Base-by-base conservation (phyloP, 192 early-diverging fungal genomes). In the Entrophospora sp. region DNA sequence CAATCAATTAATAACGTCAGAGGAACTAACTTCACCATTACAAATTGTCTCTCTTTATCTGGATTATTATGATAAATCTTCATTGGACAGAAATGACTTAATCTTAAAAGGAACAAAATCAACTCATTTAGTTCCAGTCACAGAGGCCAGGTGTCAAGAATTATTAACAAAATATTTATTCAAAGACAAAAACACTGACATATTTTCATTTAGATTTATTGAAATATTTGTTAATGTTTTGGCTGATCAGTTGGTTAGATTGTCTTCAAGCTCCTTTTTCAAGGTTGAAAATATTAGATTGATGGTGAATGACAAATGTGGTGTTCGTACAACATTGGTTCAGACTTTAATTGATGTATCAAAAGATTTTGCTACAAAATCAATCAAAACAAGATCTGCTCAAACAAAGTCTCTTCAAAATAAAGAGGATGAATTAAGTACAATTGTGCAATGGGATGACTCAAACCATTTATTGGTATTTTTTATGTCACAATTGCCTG, bases 181-280 rank as follows among this genome's bases (percentile, higher is more conserved):
- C 31, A 30, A 37, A 28, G 25, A 52, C 6, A 52, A 65, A 16
- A 25, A n/a, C 6, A 18, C 40, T 31, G 42, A 51, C 22, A 52
- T 69, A 8, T 18, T 14, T 16, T 69, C 68, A 36, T 64, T 31
- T 53, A 20, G 68, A 12, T 69, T 69, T 30, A 10, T 69, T 14
- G 61, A 69, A 34, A 63, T 69, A 16, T 69, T 69, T 38, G 36
- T 69, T 51, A 51, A 40, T 20, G 68, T 69, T 9, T 25, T 69
- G 14, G 60, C 68, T 30, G 68, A 69, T 32, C 68, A 69, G 37
- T 64, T 69, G 31, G 58, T 69, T n/a, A 31, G 68, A 31, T 16
- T 69, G 18, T 63, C 68, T 16, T 30, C 31, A 36, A 69, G 68
- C 37, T 27, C 68, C 0, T 69, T 14, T 35, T 69, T 69, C 46